These are phyloP conservation scores for Pelargonium cotyledonis DNA, from an alignment of 441 rosid species.

Conservation along the genomic window DNA sequence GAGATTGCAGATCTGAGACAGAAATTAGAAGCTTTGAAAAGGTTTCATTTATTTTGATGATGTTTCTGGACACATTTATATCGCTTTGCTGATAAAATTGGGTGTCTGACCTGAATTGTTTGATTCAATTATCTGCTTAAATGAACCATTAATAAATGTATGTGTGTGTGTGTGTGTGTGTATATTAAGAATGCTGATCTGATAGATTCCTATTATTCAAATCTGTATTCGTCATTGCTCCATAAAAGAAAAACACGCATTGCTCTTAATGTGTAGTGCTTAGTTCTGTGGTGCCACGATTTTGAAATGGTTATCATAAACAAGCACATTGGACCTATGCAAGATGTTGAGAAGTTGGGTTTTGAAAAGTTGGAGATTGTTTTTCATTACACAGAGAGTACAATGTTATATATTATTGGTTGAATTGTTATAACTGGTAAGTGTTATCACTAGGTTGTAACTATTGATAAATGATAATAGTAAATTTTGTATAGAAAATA, in stretches of 20 bases:
- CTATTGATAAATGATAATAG: too few species aligned
- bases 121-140: not conserved
- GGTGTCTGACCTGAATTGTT: not conserved
- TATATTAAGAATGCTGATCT: not conserved
- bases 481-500: not conserved
- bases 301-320: not conserved
- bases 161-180: not conserved
- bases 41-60: slow-evolving; percentile 38
- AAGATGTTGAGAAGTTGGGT: not conserved
- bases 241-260: not conserved
- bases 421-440: not conserved
- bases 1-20: slow-evolving; percentile 91
- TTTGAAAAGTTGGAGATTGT: not conserved
- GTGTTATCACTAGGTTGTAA: not conserved
- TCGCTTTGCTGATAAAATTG: not conserved
- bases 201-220: not conserved
- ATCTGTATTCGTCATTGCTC: not conserved
- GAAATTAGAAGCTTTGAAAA: slow-evolving; percentile 72
- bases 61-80: slow-evolving; percentile 1
- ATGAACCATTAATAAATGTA: not conserved
- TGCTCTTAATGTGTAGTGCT: not conserved
- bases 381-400: not conserved
- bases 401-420: not conserved
- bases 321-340: not conserved
- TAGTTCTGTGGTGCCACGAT: not conserved